A percentile compares a stretch with the other conserved stretches of the same genome.
These are phyloP conservation scores for Hortiboletus campestris DNA, from an alignment of 768 basidiomycete species.

Conservation along the genomic window DNA sequence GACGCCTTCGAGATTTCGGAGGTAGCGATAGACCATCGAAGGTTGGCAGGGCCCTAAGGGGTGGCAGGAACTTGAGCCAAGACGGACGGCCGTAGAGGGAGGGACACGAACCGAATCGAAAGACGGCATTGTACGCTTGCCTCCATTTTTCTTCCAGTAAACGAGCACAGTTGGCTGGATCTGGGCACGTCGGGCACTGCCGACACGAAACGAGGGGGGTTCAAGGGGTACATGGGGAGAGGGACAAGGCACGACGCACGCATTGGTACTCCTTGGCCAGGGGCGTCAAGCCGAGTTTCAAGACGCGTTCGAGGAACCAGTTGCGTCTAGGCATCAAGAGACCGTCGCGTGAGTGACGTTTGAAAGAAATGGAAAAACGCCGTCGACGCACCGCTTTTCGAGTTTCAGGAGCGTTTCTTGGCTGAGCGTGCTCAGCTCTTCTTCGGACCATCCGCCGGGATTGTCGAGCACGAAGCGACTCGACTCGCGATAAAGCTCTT, in stretches of 20 bases:
- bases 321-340: conserved; percentile 51
- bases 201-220: neutral
- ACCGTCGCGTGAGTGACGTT: neutral
- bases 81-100: neutral
- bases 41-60: conserved; percentile 75
- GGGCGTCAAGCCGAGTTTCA: conserved; percentile 84
- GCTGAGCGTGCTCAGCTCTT: conserved; percentile 78
- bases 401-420: conserved; percentile 84
- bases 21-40: conserved; percentile 89
- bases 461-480: conserved; percentile 92
- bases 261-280: conserved; percentile 96
- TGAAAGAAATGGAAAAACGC: too few species aligned
- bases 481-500: conserved; percentile 85
- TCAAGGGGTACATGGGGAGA: neutral
- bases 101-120: conserved; percentile 65
- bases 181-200: conserved; percentile 83
- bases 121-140: conserved; percentile 82
- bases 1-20: conserved; percentile 86
- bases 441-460: conserved; percentile 80
- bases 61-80: neutral
- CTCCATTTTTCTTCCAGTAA: conserved; percentile 92
- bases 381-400: conserved; percentile 64
- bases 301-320: conserved; percentile 93
- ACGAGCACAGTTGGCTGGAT: conserved; percentile 73
- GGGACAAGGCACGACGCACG: conserved; percentile 43